phyloP scores from a whole-genome alignment of 2,329 filamentous ascomycete species.

The Fusarium euwallaceae region DNA sequence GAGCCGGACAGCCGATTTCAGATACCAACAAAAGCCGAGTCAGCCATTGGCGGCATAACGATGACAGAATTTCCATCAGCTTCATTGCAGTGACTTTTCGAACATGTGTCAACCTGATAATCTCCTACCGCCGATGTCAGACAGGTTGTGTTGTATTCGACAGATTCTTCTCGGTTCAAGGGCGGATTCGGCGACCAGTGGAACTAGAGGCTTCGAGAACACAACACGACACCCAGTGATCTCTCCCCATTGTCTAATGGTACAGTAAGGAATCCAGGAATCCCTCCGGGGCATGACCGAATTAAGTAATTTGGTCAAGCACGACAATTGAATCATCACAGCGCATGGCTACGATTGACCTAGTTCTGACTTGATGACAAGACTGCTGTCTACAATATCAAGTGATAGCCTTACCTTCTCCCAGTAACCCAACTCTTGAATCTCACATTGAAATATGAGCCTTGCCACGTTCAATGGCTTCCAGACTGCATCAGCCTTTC shows the following conservation, averaged over 20 bases:
- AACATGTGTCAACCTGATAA: not conserved
- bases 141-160: not conserved
- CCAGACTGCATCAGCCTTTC: slow-evolving; percentile 6
- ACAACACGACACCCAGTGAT: not conserved
- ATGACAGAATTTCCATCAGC: slow-evolving; percentile 7
- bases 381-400: not conserved
- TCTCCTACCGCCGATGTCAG: not conserved
- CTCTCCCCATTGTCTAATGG: not conserved
- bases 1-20: slow-evolving; percentile 43
- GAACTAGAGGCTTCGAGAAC: not conserved
- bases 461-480: not conserved
- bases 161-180: not conserved
- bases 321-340: not conserved
- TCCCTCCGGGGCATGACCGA: not conserved
- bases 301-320: not conserved
- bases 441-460: not conserved
- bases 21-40: slow-evolving; percentile 44
- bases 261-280: not conserved
- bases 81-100: slow-evolving; percentile 24
- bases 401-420: not conserved
- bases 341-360: not conserved
- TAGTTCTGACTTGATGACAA: rapidly evolving
- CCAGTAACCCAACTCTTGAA: not conserved
- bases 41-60: slow-evolving; percentile 40
- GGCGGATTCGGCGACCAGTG: not conserved